These are phyloP conservation scores for Mortierella sp. DNA, from an alignment of 371 early-diverging fungal species.

Conservation along the genomic window DNA sequence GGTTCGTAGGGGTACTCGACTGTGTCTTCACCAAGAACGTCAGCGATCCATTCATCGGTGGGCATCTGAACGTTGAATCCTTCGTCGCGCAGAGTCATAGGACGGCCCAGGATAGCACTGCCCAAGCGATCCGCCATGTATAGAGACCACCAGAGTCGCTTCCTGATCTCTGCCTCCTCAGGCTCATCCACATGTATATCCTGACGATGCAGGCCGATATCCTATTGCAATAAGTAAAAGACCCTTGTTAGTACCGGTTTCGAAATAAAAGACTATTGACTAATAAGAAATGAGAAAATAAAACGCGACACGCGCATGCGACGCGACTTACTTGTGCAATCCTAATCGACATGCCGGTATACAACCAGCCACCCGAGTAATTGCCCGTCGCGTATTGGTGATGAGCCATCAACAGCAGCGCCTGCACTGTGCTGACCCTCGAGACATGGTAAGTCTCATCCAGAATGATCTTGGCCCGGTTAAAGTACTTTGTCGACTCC, in stretches of 20 bases:
- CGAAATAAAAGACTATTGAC: too few species aligned
- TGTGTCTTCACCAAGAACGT: slow-evolving; percentile 41
- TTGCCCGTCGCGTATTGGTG: slow-evolving; percentile 56
- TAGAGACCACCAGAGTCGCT: slow-evolving; percentile 54
- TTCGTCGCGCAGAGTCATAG: slow-evolving; percentile 51
- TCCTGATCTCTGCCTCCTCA: slow-evolving; percentile 48
- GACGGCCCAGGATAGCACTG: slow-evolving; percentile 47
- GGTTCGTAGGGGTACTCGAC: slow-evolving; percentile 57
- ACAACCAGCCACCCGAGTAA: slow-evolving; percentile 58
- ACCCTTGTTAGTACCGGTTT: not conserved
- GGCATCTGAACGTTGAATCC: slow-evolving; percentile 56
- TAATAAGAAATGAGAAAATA: too few species aligned
- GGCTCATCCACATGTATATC: slow-evolving; percentile 47
- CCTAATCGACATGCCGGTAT: slow-evolving; percentile 56
- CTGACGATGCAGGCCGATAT: slow-evolving; percentile 55
- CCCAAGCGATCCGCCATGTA: slow-evolving; percentile 58
- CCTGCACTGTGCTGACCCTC: slow-evolving; percentile 48
- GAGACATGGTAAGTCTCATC: slow-evolving; percentile 58
- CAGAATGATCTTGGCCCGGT: slow-evolving; percentile 56
- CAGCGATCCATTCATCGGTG: slow-evolving; percentile 50
- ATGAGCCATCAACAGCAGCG: slow-evolving; percentile 53
- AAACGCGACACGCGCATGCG: too few species aligned
- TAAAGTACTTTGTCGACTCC: slow-evolving; percentile 57
- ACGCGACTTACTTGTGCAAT: slow-evolving; percentile 47
- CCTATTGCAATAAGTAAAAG: slow-evolving; percentile 14